Base-by-base conservation (phyloP, 2,329 filamentous ascomycete species). In the Thielaviopsis populi region DNA sequence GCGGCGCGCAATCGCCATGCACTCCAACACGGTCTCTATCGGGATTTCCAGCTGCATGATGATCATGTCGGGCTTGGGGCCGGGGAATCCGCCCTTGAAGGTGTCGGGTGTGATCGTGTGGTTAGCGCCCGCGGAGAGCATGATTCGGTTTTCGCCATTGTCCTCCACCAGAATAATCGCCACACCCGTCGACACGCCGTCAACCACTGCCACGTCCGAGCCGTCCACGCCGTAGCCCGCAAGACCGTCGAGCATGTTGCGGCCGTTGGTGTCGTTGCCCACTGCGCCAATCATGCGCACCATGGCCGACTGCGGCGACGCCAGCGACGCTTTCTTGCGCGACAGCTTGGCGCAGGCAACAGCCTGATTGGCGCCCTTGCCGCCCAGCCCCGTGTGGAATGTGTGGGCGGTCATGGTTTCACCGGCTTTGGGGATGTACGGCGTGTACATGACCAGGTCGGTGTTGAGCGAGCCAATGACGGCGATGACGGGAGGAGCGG, bases 341-440 rank as follows among this genome's bases (percentile, higher is more conserved):
- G 83, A 85, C 10, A 87, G 75, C 13, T 85, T 80, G 19, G 65
- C 65, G 70, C 81, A 84, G 7, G 85, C 84, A 43, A 88, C 84
- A 2, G 85, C 86, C 75, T 89, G 87, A 71, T 89, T 90, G 41
- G 86, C 86, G 53, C 87, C 87, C 75, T 90, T 90, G 17, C 87
- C 87, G 59, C 87, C 87, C 30, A 66, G 43, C 1, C 64, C 64
- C 3, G 62, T 64, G 37, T 63, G 50, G 46, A 67, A 82, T 79
- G 81, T 87, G 66, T 79, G 77, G 40, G 84, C 80, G 13, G 83
- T 85, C 10, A 90, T 76, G 0, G 87, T 90, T 71, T 90, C 87
- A 61, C 87, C 87, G 1, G 80, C 79, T 1, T 76, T 75, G 0
- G 87, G 87, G n/a, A 88, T 77, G 15, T 86, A 83, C 0, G 83